Percentiles rank a stretch among this genome's conserved stretches.
These are phyloP conservation scores for Pleurotus tuoliensis DNA, from an alignment of 768 basidiomycete genomes.

Conservation along the genomic window DNA sequence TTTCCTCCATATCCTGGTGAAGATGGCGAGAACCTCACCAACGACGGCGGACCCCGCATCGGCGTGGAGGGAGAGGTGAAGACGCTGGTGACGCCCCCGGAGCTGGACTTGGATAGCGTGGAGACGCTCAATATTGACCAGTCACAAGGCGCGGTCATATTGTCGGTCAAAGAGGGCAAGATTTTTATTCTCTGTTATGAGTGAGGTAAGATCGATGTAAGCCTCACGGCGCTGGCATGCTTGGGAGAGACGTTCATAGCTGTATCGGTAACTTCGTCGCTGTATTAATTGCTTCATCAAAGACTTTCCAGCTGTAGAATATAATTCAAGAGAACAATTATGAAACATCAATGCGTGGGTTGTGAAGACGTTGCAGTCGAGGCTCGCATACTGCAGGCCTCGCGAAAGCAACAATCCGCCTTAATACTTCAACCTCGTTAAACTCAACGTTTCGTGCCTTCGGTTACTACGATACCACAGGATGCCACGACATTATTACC, in stretches of 20 bases:
- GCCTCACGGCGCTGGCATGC: too few species aligned
- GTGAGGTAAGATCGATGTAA: conserved; percentile 11
- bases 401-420: too few species aligned
- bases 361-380: too few species aligned
- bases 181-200: conserved; percentile 74
- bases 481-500: too few species aligned
- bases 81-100: conserved; percentile 61
- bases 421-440: too few species aligned
- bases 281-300: background rate
- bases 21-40: conserved; percentile 14
- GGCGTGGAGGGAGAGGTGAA: conserved; percentile 42
- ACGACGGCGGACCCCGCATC: conserved; percentile 18
- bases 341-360: too few species aligned
- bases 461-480: too few species aligned
- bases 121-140: conserved; percentile 81
- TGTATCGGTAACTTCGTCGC: background rate
- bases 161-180: conserved; percentile 63
- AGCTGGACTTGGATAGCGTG: conserved; percentile 59
- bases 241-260: too few species aligned
- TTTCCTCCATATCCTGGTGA: conserved; percentile 54
- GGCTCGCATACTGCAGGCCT: too few species aligned
- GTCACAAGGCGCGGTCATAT: conserved; percentile 66
- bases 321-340: too few species aligned
- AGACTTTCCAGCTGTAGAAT: too few species aligned
- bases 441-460: too few species aligned